phyloP scores from a whole-genome alignment of 2,329 filamentous ascomycete genomes.

The Botrytis squamosa region DNA sequence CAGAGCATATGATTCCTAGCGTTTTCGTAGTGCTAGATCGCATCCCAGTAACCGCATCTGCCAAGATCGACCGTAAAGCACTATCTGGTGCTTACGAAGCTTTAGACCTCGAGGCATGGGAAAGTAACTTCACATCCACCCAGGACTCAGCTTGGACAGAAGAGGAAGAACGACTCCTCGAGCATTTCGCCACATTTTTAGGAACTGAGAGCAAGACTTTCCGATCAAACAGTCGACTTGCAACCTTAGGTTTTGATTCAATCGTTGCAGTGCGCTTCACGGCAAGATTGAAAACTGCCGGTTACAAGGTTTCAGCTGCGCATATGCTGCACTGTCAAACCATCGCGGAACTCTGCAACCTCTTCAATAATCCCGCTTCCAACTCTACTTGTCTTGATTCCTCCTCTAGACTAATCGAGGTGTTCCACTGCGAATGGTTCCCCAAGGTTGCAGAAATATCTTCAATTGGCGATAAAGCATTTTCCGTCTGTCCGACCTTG shows the following conservation, averaged over 20 bases:
- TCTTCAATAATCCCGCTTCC: not conserved
- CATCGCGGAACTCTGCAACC: slow-evolving; percentile 3
- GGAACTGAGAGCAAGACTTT: not conserved
- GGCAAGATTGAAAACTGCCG: not conserved
- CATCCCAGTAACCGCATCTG: slow-evolving; percentile 24
- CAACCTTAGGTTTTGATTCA: slow-evolving; percentile 8
- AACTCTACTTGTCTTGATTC: slow-evolving; percentile 5
- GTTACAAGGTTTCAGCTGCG: slow-evolving; percentile 13
- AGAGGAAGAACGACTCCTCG: not conserved
- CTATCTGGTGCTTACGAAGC: slow-evolving; percentile 1
- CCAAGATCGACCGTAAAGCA: slow-evolving; percentile 27
- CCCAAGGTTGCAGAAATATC: not conserved
- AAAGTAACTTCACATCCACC: slow-evolving; percentile 2
- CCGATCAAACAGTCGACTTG: slow-evolving; percentile 2
- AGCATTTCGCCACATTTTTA: not conserved
- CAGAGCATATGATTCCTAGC: slow-evolving; percentile 29
- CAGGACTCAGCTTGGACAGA: not conserved
- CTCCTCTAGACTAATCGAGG: not conserved
- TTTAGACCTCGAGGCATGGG: not conserved
- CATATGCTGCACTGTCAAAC: not conserved
- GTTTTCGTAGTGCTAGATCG: slow-evolving; percentile 22
- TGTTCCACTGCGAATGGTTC: slow-evolving; percentile 2
- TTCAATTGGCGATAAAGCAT: not conserved
- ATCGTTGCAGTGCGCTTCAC: slow-evolving; percentile 13
- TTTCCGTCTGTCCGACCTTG: not conserved